Conservation (phyloP, 2,329 filamentous ascomycete species). For the Corinectria fuckeliana region DNA sequence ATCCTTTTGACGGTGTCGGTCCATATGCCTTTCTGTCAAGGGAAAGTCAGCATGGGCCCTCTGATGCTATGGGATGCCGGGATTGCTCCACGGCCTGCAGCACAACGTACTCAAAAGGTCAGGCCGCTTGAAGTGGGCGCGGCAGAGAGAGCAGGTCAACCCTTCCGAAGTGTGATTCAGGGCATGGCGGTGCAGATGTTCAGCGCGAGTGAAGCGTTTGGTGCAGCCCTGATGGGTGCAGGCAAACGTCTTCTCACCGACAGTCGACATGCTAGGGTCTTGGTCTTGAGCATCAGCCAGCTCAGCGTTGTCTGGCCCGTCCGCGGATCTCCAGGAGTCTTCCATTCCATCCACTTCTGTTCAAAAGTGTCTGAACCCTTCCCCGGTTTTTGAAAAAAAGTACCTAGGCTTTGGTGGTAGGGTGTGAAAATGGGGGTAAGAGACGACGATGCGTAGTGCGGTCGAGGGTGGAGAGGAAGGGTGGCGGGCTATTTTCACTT, state of each 20-base stretch:
- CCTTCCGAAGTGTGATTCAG: slow-evolving; percentile 62
- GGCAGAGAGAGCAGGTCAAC: slow-evolving; percentile 64
- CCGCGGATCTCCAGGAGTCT: slow-evolving; percentile 2
- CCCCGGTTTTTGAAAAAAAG: no score
- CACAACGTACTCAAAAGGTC: slow-evolving; percentile 51
- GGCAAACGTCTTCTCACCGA: slow-evolving; percentile 28
- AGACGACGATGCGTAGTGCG: neutral
- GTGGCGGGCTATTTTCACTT: slow-evolving; percentile 1
- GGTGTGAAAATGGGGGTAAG: slow-evolving; percentile 14
- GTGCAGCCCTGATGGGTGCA: slow-evolving; percentile 55
- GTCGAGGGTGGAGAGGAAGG: neutral
- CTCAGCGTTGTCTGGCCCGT: slow-evolving; percentile 2
- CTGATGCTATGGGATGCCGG: neutral
- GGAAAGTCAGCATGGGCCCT: neutral
- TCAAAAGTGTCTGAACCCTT: slow-evolving; percentile 1
- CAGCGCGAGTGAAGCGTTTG: slow-evolving; percentile 62
- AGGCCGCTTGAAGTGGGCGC: slow-evolving; percentile 65
- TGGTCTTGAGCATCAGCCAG: slow-evolving; percentile 1
- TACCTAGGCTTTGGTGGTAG: neutral
- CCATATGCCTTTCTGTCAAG: slow-evolving; percentile 61
- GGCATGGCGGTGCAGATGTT: slow-evolving; percentile 64
- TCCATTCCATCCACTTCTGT: slow-evolving; percentile 18
- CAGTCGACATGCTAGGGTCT: slow-evolving; percentile 11
- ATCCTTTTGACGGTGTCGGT: slow-evolving; percentile 59
- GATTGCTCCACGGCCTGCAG: neutral